phyloP scores from a whole-genome alignment of 768 basidiomycete species.

The Pleurotus sapidus region DNA sequence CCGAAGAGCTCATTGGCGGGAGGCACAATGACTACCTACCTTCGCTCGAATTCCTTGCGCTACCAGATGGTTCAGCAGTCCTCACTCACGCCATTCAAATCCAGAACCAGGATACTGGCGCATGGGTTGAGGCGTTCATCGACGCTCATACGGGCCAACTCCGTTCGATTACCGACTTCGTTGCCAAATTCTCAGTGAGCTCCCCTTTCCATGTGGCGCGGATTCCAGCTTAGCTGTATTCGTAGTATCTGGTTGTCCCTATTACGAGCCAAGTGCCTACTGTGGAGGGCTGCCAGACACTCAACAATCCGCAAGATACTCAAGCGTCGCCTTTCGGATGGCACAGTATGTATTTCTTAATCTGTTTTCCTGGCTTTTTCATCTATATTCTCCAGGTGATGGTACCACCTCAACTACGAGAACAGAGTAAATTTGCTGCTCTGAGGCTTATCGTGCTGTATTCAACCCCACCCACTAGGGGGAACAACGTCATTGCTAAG shows the following conservation, averaged over 20 bases:
- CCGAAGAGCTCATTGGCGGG: slow-evolving; percentile 34
- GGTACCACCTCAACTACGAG: slow-evolving; percentile 16
- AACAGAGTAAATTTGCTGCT: slow-evolving; percentile 10
- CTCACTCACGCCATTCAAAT: slow-evolving; percentile 38
- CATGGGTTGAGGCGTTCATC: slow-evolving; percentile 58
- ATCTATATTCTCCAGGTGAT: slow-evolving; percentile 1
- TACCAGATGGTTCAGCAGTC: slow-evolving; percentile 31
- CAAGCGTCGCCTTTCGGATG: slow-evolving; percentile 56
- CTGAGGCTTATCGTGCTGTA: not conserved
- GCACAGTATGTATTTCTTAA: slow-evolving; percentile 30
- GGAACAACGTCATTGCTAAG: slow-evolving; percentile 35
- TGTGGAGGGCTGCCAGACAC: slow-evolving; percentile 45
- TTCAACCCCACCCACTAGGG: slow-evolving; percentile 24
- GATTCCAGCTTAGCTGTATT: no score
- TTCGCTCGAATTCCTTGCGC: slow-evolving; percentile 37
- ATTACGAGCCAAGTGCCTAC: slow-evolving; percentile 46
- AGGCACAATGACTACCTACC: slow-evolving; percentile 37
- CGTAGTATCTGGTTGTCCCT: slow-evolving; percentile 45
- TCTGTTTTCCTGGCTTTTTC: no score
- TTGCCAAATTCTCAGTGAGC: slow-evolving; percentile 35
- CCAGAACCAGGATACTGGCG: slow-evolving; percentile 27
- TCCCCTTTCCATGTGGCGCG: not conserved
- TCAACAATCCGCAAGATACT: slow-evolving; percentile 52
- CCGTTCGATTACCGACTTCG: slow-evolving; percentile 50
- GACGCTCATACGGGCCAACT: slow-evolving; percentile 53